These are phyloP conservation scores for Penicillium ochrochloron DNA, from an alignment of 495 filamentous ascomycete species.

Conservation along the genomic window DNA sequence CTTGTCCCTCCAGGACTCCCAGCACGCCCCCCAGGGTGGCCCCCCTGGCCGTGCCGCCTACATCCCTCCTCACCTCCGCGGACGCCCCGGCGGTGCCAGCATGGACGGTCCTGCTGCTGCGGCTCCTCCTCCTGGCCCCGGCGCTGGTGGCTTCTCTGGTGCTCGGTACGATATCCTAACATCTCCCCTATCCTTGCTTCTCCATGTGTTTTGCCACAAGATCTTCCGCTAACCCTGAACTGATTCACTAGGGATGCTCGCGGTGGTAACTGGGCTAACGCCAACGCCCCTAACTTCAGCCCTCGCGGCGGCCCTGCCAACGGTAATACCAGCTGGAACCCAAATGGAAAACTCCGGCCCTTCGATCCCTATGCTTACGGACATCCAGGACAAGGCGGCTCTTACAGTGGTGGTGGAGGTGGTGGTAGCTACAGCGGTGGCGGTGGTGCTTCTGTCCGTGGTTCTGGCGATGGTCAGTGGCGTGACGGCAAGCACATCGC, in stretches of 20 bases:
- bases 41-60: conserved; percentile 74
- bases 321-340: conserved; percentile 50
- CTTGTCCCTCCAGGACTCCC: conserved; percentile 73
- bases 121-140: conserved; percentile 39
- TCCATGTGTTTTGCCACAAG: background rate
- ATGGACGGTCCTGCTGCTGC: conserved; percentile 49
- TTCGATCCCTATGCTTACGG: conserved; percentile 76
- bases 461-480: conserved; percentile 94
- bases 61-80: conserved; percentile 93
- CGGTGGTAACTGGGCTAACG: conserved; percentile 72
- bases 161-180: conserved; percentile 42
- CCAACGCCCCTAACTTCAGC: conserved; percentile 68
- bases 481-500: conserved; percentile 94
- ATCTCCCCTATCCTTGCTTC: background rate
- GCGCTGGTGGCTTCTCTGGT: conserved; percentile 37
- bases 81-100: conserved; percentile 45
- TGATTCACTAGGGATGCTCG: conserved; percentile 38
- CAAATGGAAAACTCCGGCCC: conserved; percentile 40
- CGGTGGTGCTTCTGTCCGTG: conserved; percentile 57
- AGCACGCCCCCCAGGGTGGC: conserved; percentile 61
- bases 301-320: conserved; percentile 59
- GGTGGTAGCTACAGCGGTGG: conserved; percentile 52
- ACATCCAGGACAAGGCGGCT: conserved; percentile 57
- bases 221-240: conserved; percentile 13
- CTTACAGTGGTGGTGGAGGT: conserved; percentile 56